A percentile compares a stretch with the other conserved stretches of the same genome.
Conservation (phyloP, 164 flowering plant species). For the Hamamelis virginiana region DNA sequence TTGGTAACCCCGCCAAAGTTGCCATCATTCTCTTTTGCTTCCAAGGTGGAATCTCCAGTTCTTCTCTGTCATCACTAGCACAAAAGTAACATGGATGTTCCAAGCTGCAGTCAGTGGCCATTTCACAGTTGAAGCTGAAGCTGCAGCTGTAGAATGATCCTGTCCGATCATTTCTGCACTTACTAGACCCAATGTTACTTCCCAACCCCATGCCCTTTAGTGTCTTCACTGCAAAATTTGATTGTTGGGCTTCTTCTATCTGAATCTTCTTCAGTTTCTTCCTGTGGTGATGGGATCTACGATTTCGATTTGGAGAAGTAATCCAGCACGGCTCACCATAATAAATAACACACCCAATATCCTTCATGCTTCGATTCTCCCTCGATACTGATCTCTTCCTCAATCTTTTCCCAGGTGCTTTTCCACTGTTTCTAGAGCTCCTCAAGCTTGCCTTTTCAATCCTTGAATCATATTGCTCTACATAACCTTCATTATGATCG, state of each 20-base stretch:
- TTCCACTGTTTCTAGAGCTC: constrained; percentile 23
- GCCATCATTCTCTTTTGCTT: neutral
- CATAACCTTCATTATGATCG: too few relatives aligned
- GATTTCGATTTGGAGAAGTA: constrained; percentile 2
- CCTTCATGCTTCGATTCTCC: constrained; percentile 26
- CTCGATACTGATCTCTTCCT: constrained; percentile 36
- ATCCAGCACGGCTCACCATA: constrained; percentile 19
- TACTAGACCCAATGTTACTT: too few relatives aligned
- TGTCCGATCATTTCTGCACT: neutral
- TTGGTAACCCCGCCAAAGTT: too few relatives aligned
- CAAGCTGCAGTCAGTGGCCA: constrained; percentile 16
- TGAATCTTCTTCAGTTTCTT: constrained; percentile 19
- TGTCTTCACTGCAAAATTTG: neutral
- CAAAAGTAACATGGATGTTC: constrained; percentile 19
- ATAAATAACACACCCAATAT: constrained; percentile 30
- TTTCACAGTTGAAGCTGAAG: too few relatives aligned
- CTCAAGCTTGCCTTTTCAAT: constrained; percentile 15
- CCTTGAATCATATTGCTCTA: neutral
- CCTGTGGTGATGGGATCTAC: constrained; percentile 7
- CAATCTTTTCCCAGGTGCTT: constrained; percentile 24
- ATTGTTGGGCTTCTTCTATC: constrained; percentile 1
- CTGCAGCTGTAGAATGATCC: neutral
- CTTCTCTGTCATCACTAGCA: neutral
- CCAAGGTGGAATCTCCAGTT: neutral
- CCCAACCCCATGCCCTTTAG: too few relatives aligned